Evolutionary conservation across 148 eudicot species (phyloP), one percentile per base, ranked within the genome.

Genomic region (Fagopyrum tataricum): DNA sequence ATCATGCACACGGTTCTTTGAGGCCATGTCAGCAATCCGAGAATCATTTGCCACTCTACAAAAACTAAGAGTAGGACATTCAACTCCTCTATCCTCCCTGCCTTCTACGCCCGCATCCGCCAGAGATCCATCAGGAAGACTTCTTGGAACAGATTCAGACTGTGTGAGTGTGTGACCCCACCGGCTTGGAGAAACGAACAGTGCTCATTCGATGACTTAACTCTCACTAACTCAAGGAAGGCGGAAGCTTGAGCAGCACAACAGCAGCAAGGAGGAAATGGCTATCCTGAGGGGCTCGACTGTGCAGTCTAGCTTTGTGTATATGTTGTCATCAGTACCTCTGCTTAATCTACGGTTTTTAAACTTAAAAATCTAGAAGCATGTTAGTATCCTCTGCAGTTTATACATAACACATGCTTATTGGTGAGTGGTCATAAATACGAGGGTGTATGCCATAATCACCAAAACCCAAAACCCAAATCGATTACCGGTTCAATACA

Each of bases 21-120:
- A 96, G 82, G 99, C 99, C 74, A 90, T 96, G 97, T 90, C 99
- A 40, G 99, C 99, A 55, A 96, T 96, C 97, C 88, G 99, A 68
- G 99, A 96, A 72, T 96, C 99, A 20, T 92, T 96, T 75, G 79
- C 99, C 12, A 92, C 93, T 13, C 86, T 96, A 55, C 99, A 96
- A 78, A 86, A 79, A 40, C 80, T 90, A 69, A 85, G 96, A 80
- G 90, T 92, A 43, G 94, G 92, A 18, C 85, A 76, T 71, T 77
- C 91, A 7, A 67, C 88, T 14, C 73, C 84, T 46, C 48, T 46
- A 18, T 70, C 72, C 64, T 82, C 86, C 40, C 75, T 78, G 48
- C 71, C 80, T 5, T 76, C 83, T 46, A 87, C 90, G 18, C 87
- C 89, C 10, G 69, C 69, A 9, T 61, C 67, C 13, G 81, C 81